Evolutionary conservation across 179 eudicot species (phyloP).

Genomic region (Silene noctiflora): DNA sequence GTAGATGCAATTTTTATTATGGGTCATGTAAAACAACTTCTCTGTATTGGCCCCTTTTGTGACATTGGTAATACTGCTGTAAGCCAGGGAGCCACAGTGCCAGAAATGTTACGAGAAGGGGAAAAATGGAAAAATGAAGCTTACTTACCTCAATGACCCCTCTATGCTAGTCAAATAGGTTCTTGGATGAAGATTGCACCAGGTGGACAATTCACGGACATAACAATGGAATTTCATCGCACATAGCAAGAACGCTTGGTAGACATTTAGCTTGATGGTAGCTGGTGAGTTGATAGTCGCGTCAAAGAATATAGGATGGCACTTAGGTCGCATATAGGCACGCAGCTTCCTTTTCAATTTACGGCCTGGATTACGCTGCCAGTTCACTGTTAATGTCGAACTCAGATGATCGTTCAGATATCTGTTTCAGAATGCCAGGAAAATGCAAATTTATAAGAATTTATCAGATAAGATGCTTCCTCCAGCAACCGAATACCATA

Average conservation of each 20-base stretch:
- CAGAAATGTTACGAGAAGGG: no score
- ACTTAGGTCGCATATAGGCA: slow-evolving; percentile 72
- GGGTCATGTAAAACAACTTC: no score
- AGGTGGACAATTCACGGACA: slow-evolving; percentile 41
- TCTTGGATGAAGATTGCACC: slow-evolving; percentile 34
- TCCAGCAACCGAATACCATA: not conserved
- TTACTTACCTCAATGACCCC: slow-evolving; percentile 59
- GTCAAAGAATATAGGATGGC: slow-evolving; percentile 81
- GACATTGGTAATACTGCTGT: no score
- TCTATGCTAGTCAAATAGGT: slow-evolving; percentile 39
- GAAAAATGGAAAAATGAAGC: no score
- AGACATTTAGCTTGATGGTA: slow-evolving; percentile 71
- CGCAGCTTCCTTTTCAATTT: slow-evolving; percentile 56
- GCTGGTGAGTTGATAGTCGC: slow-evolving; percentile 65
- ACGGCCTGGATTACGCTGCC: slow-evolving; percentile 46
- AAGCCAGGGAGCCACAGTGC: no score
- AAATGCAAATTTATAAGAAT: not conserved
- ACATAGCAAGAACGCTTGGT: slow-evolving; percentile 71
- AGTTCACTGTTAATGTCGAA: slow-evolving; percentile 62
- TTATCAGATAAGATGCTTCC: not conserved
- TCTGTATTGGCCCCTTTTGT: no score
- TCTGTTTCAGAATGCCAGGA: slow-evolving; percentile 35
- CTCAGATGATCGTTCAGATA: slow-evolving; percentile 58
- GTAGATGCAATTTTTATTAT: no score
- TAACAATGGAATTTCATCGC: slow-evolving; percentile 94